A percentile compares a stretch with the other conserved stretches of the same genome.
Evolutionary conservation across 169 alveolate genomes (phyloP).

Genomic region (Besnoitia besnoiti): DNA sequence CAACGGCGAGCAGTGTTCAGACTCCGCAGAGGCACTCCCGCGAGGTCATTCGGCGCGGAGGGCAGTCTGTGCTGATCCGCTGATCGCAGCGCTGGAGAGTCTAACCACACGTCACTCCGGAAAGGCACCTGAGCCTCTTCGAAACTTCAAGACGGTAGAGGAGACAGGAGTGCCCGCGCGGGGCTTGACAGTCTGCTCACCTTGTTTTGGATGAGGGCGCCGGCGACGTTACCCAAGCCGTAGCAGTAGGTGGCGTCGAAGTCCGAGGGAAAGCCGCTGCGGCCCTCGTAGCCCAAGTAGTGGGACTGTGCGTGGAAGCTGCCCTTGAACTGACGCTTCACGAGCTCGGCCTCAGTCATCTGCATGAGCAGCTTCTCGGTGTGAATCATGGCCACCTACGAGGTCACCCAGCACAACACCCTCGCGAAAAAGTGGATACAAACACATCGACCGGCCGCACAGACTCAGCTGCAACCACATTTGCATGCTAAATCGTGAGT

Average conservation of each 20-base stretch:
- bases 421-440: too few relatives aligned
- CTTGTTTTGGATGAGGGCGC: slow-evolving; percentile 87
- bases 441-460: too few relatives aligned
- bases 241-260: slow-evolving; percentile 98
- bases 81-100: too few relatives aligned
- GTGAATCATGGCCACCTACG: slow-evolving; percentile 98
- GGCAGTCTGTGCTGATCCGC: neutral
- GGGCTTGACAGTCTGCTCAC: slow-evolving; percentile 30
- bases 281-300: slow-evolving; percentile 98
- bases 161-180: slow-evolving; percentile 12
- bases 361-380: slow-evolving; percentile 96
- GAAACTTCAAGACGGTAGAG: neutral
- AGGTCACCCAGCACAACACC: too few relatives aligned
- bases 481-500: too few relatives aligned
- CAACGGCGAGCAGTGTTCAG: too few relatives aligned
- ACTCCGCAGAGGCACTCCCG: too few relatives aligned
- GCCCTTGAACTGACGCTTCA: slow-evolving; percentile 52
- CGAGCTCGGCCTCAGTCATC: slow-evolving; percentile 82
- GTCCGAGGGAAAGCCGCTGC: slow-evolving; percentile 97
- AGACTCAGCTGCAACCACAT: too few relatives aligned
- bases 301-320: slow-evolving; percentile 83
- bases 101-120: neutral
- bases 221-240: slow-evolving; percentile 96
- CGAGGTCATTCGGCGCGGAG: too few relatives aligned
- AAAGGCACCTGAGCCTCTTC: neutral